Conservation (phyloP, 768 basidiomycete genomes). For the Kwoniella dendrophila region DNA sequence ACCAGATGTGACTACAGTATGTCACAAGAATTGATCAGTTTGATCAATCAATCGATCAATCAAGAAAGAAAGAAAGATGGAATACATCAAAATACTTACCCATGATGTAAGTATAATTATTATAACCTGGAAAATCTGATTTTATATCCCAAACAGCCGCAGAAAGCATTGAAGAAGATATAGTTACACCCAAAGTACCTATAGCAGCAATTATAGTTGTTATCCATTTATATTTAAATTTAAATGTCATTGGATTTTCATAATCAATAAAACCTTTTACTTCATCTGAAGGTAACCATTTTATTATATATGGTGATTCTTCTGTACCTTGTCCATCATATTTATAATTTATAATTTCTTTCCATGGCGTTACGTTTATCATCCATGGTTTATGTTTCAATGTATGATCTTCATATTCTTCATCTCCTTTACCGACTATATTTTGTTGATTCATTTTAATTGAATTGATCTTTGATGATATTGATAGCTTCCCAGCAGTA, state of each 20-base stretch:
- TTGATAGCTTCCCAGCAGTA: no score
- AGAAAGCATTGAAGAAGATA: conserved; percentile 38
- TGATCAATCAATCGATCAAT: no score
- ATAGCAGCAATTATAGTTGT: conserved; percentile 35
- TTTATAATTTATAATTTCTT: conserved; percentile 24
- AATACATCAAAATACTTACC: no score
- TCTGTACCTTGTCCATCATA: conserved; percentile 45
- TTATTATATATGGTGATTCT: conserved; percentile 47
- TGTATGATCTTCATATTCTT: neutral
- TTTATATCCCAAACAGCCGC: conserved; percentile 29
- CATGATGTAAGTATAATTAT: conserved; percentile 37
- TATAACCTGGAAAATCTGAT: conserved; percentile 31
- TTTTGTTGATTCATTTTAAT: no score
- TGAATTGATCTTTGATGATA: no score
- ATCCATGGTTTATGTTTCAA: neutral
- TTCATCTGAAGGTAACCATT: conserved; percentile 35
- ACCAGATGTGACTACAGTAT: neutral
- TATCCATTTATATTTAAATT: conserved; percentile 35
- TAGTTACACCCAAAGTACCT: conserved; percentile 37
- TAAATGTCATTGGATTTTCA: conserved; percentile 44
- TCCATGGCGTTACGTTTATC: conserved; percentile 20
- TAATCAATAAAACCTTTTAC: no score
- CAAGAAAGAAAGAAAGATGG: no score
- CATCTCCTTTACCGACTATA: no score
- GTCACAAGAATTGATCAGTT: no score